A percentile compares a stretch with the other conserved stretches of the same genome.
phyloP scores from a whole-genome alignment of 1,284 basidiomycete species.

The Pholiota adiposa region DNA sequence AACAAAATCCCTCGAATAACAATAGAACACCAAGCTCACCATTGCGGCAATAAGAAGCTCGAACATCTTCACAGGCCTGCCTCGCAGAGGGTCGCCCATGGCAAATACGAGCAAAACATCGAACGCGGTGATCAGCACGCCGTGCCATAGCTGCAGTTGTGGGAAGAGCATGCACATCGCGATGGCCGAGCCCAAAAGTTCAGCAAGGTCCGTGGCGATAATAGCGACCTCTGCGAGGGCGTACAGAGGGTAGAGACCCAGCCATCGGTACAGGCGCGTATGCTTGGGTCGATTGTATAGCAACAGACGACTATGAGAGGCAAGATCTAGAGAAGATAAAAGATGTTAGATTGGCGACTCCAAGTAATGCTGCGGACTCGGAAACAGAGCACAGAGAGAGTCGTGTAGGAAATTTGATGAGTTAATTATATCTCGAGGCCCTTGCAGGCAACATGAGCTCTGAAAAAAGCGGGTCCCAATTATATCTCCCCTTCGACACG shows the following conservation, averaged over 20 bases:
- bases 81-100: constrained; percentile 62
- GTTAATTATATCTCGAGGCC: background rate
- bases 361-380: constrained; percentile 15
- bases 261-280: constrained; percentile 63
- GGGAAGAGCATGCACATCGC: constrained; percentile 83
- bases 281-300: constrained; percentile 69
- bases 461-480: background rate
- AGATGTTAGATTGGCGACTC: constrained; percentile 1
- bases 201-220: constrained; percentile 76
- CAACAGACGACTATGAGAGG: constrained; percentile 75
- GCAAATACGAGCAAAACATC: constrained; percentile 84
- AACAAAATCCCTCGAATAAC: background rate
- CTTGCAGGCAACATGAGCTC: background rate
- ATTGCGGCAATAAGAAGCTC: constrained; percentile 84
- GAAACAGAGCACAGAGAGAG: background rate
- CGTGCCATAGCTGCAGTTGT: constrained; percentile 76
- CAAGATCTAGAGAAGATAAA: constrained; percentile 52
- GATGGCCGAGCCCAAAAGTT: constrained; percentile 73
- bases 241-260: constrained; percentile 75
- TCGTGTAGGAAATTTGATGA: background rate
- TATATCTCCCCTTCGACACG: background rate
- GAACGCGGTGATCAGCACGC: constrained; percentile 81
- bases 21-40: constrained; percentile 37
- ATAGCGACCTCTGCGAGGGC: constrained; percentile 81
- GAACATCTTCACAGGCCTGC: constrained; percentile 68